Evolutionary conservation across 2,329 filamentous ascomycete genomes (phyloP).

Genomic region (Cercospora brassicicola): DNA sequence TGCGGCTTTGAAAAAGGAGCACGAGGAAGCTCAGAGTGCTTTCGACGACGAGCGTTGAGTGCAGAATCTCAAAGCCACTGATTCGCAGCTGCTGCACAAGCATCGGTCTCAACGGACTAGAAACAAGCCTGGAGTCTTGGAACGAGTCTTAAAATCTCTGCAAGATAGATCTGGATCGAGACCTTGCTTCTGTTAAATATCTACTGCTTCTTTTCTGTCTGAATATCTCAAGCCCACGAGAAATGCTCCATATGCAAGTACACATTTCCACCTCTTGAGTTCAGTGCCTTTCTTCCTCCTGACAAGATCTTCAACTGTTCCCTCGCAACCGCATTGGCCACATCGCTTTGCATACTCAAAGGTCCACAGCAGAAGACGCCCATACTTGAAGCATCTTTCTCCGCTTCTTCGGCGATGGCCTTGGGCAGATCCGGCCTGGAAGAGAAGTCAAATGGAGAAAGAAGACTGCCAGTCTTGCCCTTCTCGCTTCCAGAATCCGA

Average conservation of each 20-base stretch:
- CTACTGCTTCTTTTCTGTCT: background rate
- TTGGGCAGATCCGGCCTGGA: constrained; percentile 41
- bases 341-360: constrained; percentile 50
- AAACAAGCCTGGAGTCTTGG: no score
- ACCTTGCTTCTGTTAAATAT: background rate
- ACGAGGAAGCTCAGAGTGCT: no score
- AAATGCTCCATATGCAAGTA: constrained; percentile 54
- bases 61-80: no score
- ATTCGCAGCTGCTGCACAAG: no score
- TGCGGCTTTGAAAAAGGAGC: no score
- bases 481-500: constrained; percentile 1
- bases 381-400: constrained; percentile 25
- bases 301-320: constrained; percentile 44
- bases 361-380: constrained; percentile 50
- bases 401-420: constrained; percentile 30
- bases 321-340: constrained; percentile 49
- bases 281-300: constrained; percentile 24
- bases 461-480: background rate
- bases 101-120: no score
- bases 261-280: constrained; percentile 27
- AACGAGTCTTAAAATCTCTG: no score
- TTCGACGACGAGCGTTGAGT: no score
- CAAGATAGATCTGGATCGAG: background rate
- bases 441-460: constrained; percentile 13
- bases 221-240: constrained; percentile 39